Base-by-base conservation (phyloP, 2,329 filamentous ascomycete species). In the Colletotrichum spaethianum region DNA sequence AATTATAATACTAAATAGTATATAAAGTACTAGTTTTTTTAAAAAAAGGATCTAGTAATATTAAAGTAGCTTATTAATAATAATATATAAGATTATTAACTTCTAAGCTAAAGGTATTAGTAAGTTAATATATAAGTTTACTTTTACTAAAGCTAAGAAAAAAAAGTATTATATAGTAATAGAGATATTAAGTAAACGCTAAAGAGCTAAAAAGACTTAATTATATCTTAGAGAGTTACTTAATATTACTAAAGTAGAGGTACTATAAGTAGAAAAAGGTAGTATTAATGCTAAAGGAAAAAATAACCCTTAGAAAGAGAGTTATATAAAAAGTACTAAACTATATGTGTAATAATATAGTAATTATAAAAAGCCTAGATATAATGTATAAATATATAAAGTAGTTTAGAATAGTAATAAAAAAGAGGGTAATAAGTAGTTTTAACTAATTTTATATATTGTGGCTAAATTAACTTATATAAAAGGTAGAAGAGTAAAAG, bases 391-490 rank as follows among this genome's bases (percentile, higher is more conserved):
- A 20, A 38, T 40, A 33, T 69, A 64, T 33, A 6, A 63, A 11
- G 26, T 62, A 62, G 31, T 8, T 8, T 33, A 33, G 8, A 33
- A 4, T 33, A 33, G 31, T 20, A 38, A 28, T 63, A 59, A 20
- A 63, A 52, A 53, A 33, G 40, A 56, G 11, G 33, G 31, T 26
- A 38, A 44, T 31, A 20, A 38, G 31, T 33, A 33, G 31, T 33
- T 33, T 33, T 23, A 28, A 36, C 46, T 28, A 36, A 48, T 46
- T 31, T 23, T 20, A 31, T 67, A 33, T 16, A 20, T 38, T 18
- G 1, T 68, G 52, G 18, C n/a, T 53, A 62, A 33, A 4, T 68
- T 62, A 38, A n/a, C n/a, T n/a, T n/a, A n/a, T n/a, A n/a, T n/a
- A 44, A 46, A 8, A 36, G 12, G 23, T 38, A 4, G 23, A 38